These are phyloP conservation scores for Leavenworthia alabamica DNA, from an alignment of 345 rosid genomes.

Conservation along the genomic window DNA sequence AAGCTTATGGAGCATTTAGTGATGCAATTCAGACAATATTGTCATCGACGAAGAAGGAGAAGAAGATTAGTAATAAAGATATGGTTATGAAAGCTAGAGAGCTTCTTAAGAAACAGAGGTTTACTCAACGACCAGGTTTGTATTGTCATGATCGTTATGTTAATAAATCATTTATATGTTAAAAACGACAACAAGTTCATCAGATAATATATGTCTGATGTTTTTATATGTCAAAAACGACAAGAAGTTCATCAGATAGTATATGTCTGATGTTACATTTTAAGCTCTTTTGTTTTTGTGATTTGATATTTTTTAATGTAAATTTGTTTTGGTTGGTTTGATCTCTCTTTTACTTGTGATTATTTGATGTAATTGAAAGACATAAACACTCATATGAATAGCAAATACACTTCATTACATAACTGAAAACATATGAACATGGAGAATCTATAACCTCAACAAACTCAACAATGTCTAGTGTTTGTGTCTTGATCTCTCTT, in stretches of 20 bases:
- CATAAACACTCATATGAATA: no score
- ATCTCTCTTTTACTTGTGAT: no score
- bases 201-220: no score
- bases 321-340: no score
- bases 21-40: slow-evolving; percentile 32
- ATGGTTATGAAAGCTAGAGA: slow-evolving; percentile 39
- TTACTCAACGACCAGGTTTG: slow-evolving; percentile 49
- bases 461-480: not conserved
- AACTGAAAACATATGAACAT: no score
- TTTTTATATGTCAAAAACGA: no score
- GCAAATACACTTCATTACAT: no score
- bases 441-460: not conserved
- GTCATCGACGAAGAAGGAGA: not conserved
- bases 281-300: no score
- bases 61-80: slow-evolving; percentile 11
- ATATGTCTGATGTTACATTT: no score
- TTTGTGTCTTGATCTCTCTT: slow-evolving; percentile 11
- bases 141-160: slow-evolving; percentile 40
- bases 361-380: no score
- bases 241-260: no score
- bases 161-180: slow-evolving; percentile 38
- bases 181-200: not conserved
- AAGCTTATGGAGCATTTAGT: slow-evolving; percentile 30
- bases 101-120: slow-evolving; percentile 37
- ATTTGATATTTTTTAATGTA: no score